Percentiles rank a stretch among this genome's conserved stretches.
Conservation (phyloP, 2,329 filamentous ascomycete genomes). For the Fusarium nurragi region DNA sequence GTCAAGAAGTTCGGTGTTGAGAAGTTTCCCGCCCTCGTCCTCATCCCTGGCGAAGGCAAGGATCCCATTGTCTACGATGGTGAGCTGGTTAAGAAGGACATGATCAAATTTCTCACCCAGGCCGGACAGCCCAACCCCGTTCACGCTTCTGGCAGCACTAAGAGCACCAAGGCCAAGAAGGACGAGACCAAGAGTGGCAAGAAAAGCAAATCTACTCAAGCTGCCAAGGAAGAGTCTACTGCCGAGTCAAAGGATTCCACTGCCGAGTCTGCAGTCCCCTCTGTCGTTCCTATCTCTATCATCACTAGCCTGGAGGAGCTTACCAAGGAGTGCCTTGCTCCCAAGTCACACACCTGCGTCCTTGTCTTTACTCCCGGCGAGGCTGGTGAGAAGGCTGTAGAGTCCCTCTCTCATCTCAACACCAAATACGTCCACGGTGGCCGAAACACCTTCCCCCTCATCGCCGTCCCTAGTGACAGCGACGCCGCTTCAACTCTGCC, state of each 20-base stretch:
- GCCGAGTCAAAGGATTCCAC: conserved; percentile 38
- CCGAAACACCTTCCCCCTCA: conserved; percentile 83
- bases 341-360: conserved; percentile 84
- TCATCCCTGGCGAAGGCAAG: conserved; percentile 76
- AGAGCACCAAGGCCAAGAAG: conserved; percentile 54
- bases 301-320: conserved; percentile 72
- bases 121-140: conserved; percentile 82
- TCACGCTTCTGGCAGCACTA: conserved; percentile 50
- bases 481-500: conserved; percentile 55
- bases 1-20: conserved; percentile 79
- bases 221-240: conserved; percentile 46
- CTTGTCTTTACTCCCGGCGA: conserved; percentile 74
- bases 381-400: conserved; percentile 65
- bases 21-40: conserved; percentile 81
- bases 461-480: conserved; percentile 69
- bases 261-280: conserved; percentile 40
- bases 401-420: conserved; percentile 75
- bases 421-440: conserved; percentile 76
- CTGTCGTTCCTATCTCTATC: conserved; percentile 71
- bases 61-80: conserved; percentile 80
- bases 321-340: conserved; percentile 74
- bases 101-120: conserved; percentile 85
- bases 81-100: conserved; percentile 83
- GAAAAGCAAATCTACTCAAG: conserved; percentile 45
- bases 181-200: conserved; percentile 50